Percentiles rank a stretch among this genome's conserved stretches.
These are phyloP conservation scores for Hyaloperonospora arabidopsidis DNA, from an alignment of 352 stramenopile species.

Conservation along the genomic window DNA sequence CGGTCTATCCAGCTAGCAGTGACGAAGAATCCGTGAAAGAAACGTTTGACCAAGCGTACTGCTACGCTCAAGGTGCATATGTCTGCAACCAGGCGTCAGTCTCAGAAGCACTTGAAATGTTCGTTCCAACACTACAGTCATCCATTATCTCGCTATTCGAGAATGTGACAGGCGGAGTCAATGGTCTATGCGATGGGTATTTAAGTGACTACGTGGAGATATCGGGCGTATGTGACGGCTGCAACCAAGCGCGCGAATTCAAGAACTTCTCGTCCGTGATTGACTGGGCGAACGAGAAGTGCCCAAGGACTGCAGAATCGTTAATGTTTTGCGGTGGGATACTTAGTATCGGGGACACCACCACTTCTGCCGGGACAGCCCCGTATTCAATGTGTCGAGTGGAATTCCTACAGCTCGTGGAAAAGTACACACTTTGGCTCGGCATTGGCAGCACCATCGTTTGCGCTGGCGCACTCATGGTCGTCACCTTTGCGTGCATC, in stretches of 20 bases:
- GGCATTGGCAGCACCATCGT: slow-evolving; percentile 38
- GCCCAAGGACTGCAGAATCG: slow-evolving; percentile 37
- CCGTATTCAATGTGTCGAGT: slow-evolving; percentile 46
- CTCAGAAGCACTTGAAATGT: slow-evolving; percentile 45
- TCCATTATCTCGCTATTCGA: slow-evolving; percentile 31
- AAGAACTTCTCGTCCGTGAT: slow-evolving; percentile 59
- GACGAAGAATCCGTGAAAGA: slow-evolving; percentile 46
- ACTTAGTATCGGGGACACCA: slow-evolving; percentile 25
- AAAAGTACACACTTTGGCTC: slow-evolving; percentile 32
- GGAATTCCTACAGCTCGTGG: slow-evolving; percentile 42
- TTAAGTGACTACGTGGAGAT: slow-evolving; percentile 29
- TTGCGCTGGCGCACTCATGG: slow-evolving; percentile 31
- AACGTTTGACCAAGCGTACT: slow-evolving; percentile 62
- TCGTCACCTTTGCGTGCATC: slow-evolving; percentile 43
- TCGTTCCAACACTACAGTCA: slow-evolving; percentile 32
- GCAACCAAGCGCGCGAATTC: slow-evolving; percentile 44
- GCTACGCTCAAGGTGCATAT: slow-evolving; percentile 64
- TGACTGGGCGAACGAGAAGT: slow-evolving; percentile 78
- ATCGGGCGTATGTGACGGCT: slow-evolving; percentile 43
- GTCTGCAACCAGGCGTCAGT: slow-evolving; percentile 58
- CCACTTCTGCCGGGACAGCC: slow-evolving; percentile 27
- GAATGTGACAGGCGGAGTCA: slow-evolving; percentile 52
- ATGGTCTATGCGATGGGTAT: slow-evolving; percentile 51
- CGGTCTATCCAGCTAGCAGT: slow-evolving; percentile 39
- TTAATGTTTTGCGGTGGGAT: slow-evolving; percentile 59